Base-by-base conservation (phyloP, 2,329 filamentous ascomycete genomes). In the Cadophora malorum region DNA sequence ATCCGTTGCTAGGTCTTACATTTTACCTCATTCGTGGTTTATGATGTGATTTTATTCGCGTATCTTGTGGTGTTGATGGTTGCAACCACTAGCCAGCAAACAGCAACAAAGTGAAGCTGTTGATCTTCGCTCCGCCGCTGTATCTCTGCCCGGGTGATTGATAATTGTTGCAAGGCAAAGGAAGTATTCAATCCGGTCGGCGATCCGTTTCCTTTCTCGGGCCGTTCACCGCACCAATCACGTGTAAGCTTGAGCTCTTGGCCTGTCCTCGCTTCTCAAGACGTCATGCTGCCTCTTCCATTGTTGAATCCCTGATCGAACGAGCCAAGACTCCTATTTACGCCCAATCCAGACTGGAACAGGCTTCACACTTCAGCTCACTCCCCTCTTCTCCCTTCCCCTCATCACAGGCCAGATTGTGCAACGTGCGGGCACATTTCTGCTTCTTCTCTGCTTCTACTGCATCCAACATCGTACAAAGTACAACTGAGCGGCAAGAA, bases 321-420 rank as follows among this genome's bases (percentile, higher is more conserved):
- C 28, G 21, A 16, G 33, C 25, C 55, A 38, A 38, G 55, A 38
- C 55, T 23, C 45, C 19, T 7, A 21, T 49, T n/a, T 5, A 49
- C 45, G 5, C 45, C 45, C 41, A 45, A 16, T 45, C 41, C 41
- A 45, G 41, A 45, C 41, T 16, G 21, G 28, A 21, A 21, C 45
- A 21, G 45, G 5, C 45, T 14, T 49, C 33, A 25, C 12, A 3
- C 4, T 25, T 19, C 31, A 58, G 3, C 10, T 25, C 16, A 14
- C 12, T 12, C 55, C n/a, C 19, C 33, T 41, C 33, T 3, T 23
- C 10, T 5, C 19, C 23, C 1, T 19, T 23, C 35, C 23, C 10
- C 56, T 23, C n/a, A 25, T 47, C 50, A 64, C 52, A 64, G 50
- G 50, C 50, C 62, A 56, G 62, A 47, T 8, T 5, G 62, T 56